These are phyloP conservation scores for Yarrowia keelungensis DNA, from an alignment of 805 yeast species.

Conservation along the genomic window DNA sequence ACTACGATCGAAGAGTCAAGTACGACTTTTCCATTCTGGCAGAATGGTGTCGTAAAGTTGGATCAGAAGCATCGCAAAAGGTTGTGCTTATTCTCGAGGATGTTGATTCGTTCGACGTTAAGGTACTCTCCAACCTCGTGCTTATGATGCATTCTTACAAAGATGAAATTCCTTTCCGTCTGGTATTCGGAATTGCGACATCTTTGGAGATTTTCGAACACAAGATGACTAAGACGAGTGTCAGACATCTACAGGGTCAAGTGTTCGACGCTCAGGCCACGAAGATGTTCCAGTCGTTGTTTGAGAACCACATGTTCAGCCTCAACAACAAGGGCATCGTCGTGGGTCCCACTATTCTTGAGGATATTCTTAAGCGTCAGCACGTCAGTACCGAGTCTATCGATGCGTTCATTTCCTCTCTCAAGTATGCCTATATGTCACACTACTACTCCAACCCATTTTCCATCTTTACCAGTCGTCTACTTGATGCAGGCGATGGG, in stretches of 20 bases:
- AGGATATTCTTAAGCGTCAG: conserved; percentile 43
- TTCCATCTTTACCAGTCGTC: conserved; percentile 42
- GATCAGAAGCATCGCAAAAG: neutral
- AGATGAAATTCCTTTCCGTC: conserved; percentile 47
- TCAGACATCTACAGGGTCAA: conserved; percentile 44
- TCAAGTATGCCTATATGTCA: conserved; percentile 49
- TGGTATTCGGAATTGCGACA: conserved; percentile 50
- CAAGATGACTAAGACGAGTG: conserved; percentile 47
- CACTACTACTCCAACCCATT: conserved; percentile 52
- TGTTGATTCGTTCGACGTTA: conserved; percentile 51
- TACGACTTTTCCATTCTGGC: conserved; percentile 51
- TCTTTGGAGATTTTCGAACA: conserved; percentile 51
- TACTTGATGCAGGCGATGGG: conserved; percentile 3
- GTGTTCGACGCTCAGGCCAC: conserved; percentile 45
- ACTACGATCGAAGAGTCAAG: conserved; percentile 49
- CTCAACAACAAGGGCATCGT: conserved; percentile 39
- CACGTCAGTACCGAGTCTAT: conserved; percentile 44
- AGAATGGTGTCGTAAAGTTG: conserved; percentile 47
- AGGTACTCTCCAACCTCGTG: conserved; percentile 47
- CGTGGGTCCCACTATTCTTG: conserved; percentile 45
- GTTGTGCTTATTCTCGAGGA: conserved; percentile 50
- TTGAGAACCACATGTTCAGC: conserved; percentile 42
- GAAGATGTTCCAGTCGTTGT: conserved; percentile 40
- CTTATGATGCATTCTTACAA: conserved; percentile 49
- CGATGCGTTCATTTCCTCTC: conserved; percentile 44